Percentiles rank a stretch among this genome's conserved stretches.
These are phyloP conservation scores for Suzukiozyma palmioleophila DNA, from an alignment of 1,139 yeast species.

Conservation along the genomic window DNA sequence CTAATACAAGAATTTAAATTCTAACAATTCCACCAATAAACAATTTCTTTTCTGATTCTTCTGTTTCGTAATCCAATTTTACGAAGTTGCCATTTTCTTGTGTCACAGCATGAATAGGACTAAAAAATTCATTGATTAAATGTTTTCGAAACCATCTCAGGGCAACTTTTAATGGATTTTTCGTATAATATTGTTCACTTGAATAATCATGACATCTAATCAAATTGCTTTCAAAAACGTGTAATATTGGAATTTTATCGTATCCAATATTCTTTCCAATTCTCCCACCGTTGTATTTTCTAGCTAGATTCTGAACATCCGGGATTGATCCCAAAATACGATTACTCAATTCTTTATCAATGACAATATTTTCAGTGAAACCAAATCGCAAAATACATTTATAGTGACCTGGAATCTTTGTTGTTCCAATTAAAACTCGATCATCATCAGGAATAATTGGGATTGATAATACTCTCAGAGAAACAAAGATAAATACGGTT, in stretches of 20 bases:
- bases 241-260: slow-evolving; percentile 21
- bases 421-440: slow-evolving; percentile 33
- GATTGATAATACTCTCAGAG: slow-evolving; percentile 34
- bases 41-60: slow-evolving; percentile 21
- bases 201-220: slow-evolving; percentile 22
- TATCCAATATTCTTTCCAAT: slow-evolving; percentile 1
- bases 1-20: slow-evolving; percentile 8
- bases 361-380: slow-evolving; percentile 37
- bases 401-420: slow-evolving; percentile 40
- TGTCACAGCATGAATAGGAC: slow-evolving; percentile 26
- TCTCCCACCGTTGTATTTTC: slow-evolving; percentile 7
- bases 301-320: slow-evolving; percentile 13
- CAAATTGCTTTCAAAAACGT: slow-evolving; percentile 34
- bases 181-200: slow-evolving; percentile 12
- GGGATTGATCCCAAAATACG: slow-evolving; percentile 25
- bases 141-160: slow-evolving; percentile 16
- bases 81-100: slow-evolving; percentile 22
- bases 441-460: slow-evolving; percentile 38
- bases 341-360: slow-evolving; percentile 22
- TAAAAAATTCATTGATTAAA: slow-evolving; percentile 23
- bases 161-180: slow-evolving; percentile 14
- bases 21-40: slow-evolving; percentile 26
- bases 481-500: slow-evolving; percentile 36
- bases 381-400: slow-evolving; percentile 44
- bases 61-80: slow-evolving; percentile 18